These are phyloP conservation scores for Globisporangium canariense DNA, from an alignment of 352 stramenopile species.

Conservation along the genomic window DNA sequence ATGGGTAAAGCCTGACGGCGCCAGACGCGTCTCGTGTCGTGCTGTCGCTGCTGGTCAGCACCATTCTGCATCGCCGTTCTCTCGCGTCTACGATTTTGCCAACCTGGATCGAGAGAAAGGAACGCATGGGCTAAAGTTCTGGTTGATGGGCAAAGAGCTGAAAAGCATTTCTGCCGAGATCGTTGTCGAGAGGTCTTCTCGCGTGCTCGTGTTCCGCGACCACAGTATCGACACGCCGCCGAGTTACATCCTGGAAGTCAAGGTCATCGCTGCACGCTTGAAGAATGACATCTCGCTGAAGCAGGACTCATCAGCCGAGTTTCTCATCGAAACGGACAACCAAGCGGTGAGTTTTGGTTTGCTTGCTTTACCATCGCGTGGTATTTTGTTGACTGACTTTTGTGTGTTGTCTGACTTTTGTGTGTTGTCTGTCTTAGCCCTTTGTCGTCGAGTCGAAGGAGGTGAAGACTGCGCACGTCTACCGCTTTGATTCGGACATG, in stretches of 20 bases:
- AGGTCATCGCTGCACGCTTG: constrained; percentile 74
- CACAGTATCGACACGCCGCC: constrained; percentile 48
- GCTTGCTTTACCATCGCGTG: neutral
- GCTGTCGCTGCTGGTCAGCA: constrained; percentile 46
- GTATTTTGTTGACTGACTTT: neutral
- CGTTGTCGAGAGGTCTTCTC: constrained; percentile 71
- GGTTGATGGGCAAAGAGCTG: constrained; percentile 66
- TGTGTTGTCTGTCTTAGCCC: constrained; percentile 16
- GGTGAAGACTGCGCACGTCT: constrained; percentile 73
- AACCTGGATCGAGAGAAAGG: constrained; percentile 77
- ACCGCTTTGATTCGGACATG: constrained; percentile 77
- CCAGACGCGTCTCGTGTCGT: constrained; percentile 71
- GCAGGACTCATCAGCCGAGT: constrained; percentile 53
- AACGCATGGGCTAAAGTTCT: constrained; percentile 66
- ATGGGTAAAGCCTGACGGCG: constrained; percentile 71
- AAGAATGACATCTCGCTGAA: constrained; percentile 58
- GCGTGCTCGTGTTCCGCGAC: constrained; percentile 77
- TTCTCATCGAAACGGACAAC: constrained; percentile 66
- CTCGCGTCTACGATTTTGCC: constrained; percentile 82
- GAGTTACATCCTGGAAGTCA: constrained; percentile 80
- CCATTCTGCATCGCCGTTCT: constrained; percentile 51
- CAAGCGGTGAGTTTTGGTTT: constrained; percentile 31
- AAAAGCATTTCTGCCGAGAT: constrained; percentile 73
- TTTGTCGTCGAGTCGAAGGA: constrained; percentile 65
- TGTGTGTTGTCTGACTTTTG: neutral